A percentile compares a stretch with the other conserved stretches of the same genome.
phyloP scores from a whole-genome alignment of 2,329 filamentous ascomycete genomes.

The Phyllachora maydis region DNA sequence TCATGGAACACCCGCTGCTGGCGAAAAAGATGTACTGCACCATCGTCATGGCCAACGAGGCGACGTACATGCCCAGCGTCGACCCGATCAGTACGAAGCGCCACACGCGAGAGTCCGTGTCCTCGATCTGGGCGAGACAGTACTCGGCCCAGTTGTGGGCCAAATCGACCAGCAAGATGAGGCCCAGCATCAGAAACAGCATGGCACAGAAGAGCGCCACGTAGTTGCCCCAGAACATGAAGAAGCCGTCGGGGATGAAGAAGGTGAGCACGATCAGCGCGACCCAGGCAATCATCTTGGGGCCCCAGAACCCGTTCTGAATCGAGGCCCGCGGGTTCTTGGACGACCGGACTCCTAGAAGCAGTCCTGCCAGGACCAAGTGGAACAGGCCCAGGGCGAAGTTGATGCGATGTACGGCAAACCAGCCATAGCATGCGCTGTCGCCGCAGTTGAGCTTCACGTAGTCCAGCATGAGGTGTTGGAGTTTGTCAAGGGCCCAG shows the following conservation, averaged over 20 bases:
- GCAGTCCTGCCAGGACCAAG: slow-evolving; percentile 60
- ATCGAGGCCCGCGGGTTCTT: slow-evolving; percentile 73
- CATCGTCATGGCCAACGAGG: slow-evolving; percentile 81
- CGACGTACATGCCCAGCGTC: slow-evolving; percentile 82
- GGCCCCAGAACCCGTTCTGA: slow-evolving; percentile 98
- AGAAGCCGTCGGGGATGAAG: slow-evolving; percentile 87
- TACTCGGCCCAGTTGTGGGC: slow-evolving; percentile 96
- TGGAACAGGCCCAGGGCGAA: slow-evolving; percentile 94
- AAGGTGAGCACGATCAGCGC: slow-evolving; percentile 77
- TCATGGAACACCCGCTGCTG: slow-evolving; percentile 66
- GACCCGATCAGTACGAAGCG: slow-evolving; percentile 75
- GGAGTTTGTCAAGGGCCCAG: slow-evolving; percentile 91
- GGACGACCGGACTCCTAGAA: slow-evolving; percentile 72
- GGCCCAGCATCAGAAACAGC: slow-evolving; percentile 78
- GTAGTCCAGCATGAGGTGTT: slow-evolving; percentile 83
- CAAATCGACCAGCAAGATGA: slow-evolving; percentile 83
- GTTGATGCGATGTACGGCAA: slow-evolving; percentile 93
- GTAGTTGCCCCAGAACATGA: slow-evolving; percentile 91
- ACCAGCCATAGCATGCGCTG: slow-evolving; percentile 83
- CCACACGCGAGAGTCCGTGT: slow-evolving; percentile 70
- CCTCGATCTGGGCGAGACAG: slow-evolving; percentile 83
- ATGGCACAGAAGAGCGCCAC: slow-evolving; percentile 75
- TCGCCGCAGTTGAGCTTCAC: slow-evolving; percentile 87
- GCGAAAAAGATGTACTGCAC: slow-evolving; percentile 98
- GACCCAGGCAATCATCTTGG: slow-evolving; percentile 82